A percentile compares a stretch with the other conserved stretches of the same genome.
Conservation (phyloP, 2,329 filamentous ascomycete species). For the Blastomyces emzantsi region DNA sequence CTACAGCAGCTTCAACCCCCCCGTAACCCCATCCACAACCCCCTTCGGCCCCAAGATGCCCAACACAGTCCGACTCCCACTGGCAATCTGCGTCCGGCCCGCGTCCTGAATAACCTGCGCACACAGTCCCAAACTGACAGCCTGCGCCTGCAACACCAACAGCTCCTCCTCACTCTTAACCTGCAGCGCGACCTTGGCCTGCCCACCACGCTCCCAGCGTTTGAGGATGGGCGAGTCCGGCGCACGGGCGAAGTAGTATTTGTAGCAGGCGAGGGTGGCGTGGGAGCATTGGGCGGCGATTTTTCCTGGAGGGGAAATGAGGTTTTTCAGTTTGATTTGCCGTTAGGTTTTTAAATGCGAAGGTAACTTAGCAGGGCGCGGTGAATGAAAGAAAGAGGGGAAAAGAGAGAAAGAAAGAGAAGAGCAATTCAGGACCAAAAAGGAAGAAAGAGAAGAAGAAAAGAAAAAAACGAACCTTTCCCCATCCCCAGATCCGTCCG, state of each 20-base stretch:
- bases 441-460: slow-evolving; percentile 8
- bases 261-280: slow-evolving; percentile 97
- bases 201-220: slow-evolving; percentile 77
- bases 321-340: neutral
- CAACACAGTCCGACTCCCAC: slow-evolving; percentile 83
- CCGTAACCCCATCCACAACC: slow-evolving; percentile 77
- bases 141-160: slow-evolving; percentile 67
- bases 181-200: slow-evolving; percentile 91
- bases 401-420: slow-evolving; percentile 8
- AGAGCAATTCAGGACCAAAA: no score
- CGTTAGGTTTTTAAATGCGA: neutral
- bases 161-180: slow-evolving; percentile 73
- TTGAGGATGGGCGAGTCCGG: slow-evolving; percentile 54
- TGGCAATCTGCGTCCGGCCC: slow-evolving; percentile 93
- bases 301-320: slow-evolving; percentile 56
- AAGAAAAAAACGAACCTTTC: slow-evolving; percentile 56
- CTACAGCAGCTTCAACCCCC: slow-evolving; percentile 72
- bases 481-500: slow-evolving; percentile 95
- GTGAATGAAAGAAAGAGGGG: neutral
- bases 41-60: slow-evolving; percentile 71
- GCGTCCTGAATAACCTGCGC: slow-evolving; percentile 89
- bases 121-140: slow-evolving; percentile 72
- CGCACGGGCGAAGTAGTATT: slow-evolving; percentile 56
- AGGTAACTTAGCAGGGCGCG: neutral
- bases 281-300: slow-evolving; percentile 93